Percentiles rank a stretch among this genome's conserved stretches.
Evolutionary conservation across 2,329 filamentous ascomycete genomes (phyloP).

Genomic region (Teratosphaeria epicoccoides): DNA sequence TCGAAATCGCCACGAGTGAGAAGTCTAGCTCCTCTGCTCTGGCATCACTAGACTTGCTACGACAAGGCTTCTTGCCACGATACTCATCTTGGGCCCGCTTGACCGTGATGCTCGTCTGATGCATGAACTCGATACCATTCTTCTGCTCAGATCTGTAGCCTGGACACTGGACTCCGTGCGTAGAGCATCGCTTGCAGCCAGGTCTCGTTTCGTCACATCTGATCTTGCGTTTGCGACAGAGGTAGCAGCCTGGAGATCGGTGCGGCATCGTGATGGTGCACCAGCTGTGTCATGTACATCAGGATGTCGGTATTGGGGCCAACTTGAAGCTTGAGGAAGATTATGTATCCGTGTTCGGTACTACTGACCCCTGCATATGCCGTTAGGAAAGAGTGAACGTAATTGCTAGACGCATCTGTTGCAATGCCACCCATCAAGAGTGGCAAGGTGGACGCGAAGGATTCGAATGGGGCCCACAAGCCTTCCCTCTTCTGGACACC

Average conservation of each 20-base stretch:
- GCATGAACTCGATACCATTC: conserved; percentile 18
- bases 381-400: too few species aligned
- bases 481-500: background rate
- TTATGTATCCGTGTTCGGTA: too few species aligned
- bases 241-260: conserved; percentile 22
- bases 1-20: background rate
- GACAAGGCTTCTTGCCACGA: background rate
- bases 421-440: too few species aligned
- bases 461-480: background rate
- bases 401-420: too few species aligned
- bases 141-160: conserved; percentile 19
- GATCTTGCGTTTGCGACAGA: conserved; percentile 24
- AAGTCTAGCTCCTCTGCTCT: background rate
- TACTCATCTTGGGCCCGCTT: conserved; percentile 8
- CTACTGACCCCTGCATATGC: too few species aligned
- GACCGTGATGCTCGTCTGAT: conserved; percentile 17
- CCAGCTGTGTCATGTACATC: background rate
- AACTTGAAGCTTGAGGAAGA: background rate
- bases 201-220: conserved; percentile 23
- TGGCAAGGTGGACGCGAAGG: too few species aligned
- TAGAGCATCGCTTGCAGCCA: conserved; percentile 20
- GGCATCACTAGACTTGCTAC: background rate
- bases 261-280: conserved; percentile 16
- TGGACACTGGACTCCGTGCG: conserved; percentile 21
- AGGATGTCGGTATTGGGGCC: background rate